Evolutionary conservation across 805 yeast species (phyloP).

Genomic region (Metschnikowia anglica): DNA sequence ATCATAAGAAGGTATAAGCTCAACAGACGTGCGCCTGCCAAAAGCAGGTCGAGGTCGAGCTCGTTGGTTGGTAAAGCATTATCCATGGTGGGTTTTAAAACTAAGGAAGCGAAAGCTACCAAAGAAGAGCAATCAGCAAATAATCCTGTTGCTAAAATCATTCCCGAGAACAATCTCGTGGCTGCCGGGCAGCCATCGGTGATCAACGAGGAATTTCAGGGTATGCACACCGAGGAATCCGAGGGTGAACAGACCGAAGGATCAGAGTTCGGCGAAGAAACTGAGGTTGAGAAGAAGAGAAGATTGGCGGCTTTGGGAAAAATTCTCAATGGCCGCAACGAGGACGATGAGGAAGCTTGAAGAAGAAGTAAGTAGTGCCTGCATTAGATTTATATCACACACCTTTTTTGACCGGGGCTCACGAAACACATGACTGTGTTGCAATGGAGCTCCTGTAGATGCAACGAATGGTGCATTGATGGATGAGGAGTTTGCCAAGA

Average conservation of each 20-base stretch:
- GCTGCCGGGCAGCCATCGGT: constrained; percentile 6
- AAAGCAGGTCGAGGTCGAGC: constrained; percentile 36
- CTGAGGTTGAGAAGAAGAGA: constrained; percentile 64
- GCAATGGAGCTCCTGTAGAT: too few species aligned
- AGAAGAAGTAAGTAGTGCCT: neutral
- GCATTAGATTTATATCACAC: constrained; percentile 1
- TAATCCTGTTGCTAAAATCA: neutral
- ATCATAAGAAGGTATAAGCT: constrained; percentile 77
- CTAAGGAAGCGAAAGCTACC: constrained; percentile 9
- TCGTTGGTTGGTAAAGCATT: constrained; percentile 49
- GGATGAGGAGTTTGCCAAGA: too few species aligned
- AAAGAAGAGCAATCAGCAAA: neutral
- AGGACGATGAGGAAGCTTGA: constrained; percentile 49
- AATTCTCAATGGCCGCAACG: constrained; percentile 37
- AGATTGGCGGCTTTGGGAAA: constrained; percentile 59
- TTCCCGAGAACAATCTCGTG: constrained; percentile 7
- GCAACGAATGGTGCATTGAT: too few species aligned
- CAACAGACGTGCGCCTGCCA: constrained; percentile 47
- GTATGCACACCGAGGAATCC: constrained; percentile 12
- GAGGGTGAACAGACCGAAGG: constrained; percentile 22
- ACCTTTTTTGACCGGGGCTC: too few species aligned
- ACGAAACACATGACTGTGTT: too few species aligned
- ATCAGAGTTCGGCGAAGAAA: constrained; percentile 43
- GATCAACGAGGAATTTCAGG: constrained; percentile 11
- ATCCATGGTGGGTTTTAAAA: constrained; percentile 53